A percentile compares a stretch with the other conserved stretches of the same genome.
Conservation (phyloP, 176 grass and related monocot genomes). For the Ensete glaucum region DNA sequence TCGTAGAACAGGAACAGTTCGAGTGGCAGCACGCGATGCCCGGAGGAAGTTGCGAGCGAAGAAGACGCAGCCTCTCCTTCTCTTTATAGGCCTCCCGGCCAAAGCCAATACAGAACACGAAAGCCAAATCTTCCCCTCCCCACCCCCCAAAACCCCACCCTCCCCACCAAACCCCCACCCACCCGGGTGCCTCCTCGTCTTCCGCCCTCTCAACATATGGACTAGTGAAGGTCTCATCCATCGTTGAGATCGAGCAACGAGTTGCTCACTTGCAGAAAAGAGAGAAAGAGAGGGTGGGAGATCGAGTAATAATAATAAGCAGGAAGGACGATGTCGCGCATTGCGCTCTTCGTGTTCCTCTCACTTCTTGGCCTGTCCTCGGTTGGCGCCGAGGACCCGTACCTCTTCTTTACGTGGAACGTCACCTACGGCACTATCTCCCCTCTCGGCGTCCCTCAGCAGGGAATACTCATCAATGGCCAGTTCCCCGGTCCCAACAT, state of each 20-base stretch:
- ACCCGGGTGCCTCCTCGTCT: not conserved
- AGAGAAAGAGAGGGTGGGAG: not conserved
- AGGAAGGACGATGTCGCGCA: not conserved
- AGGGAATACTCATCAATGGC: not conserved
- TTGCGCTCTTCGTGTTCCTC: not conserved
- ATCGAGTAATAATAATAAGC: not conserved
- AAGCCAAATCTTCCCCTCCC: too few species aligned
- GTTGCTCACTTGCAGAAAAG: not conserved
- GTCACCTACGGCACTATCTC: conserved; percentile 2
- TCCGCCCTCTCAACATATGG: not conserved
- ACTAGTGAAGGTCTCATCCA: not conserved
- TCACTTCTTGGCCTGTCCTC: not conserved
- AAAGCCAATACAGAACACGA: too few species aligned
- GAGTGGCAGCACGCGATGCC: too few species aligned
- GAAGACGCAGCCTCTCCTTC: too few species aligned
- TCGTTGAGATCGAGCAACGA: not conserved
- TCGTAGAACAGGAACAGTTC: too few species aligned
- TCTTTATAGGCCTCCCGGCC: too few species aligned
- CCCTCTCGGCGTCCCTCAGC: conserved; percentile 2
- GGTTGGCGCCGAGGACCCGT: not conserved
- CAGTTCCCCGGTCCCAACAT: conserved; percentile 3
- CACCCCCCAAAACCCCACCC: too few species aligned
- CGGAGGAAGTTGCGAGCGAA: too few species aligned
- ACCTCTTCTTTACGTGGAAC: conserved; percentile 4
- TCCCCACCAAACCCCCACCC: too few species aligned